These are phyloP conservation scores for Candida qinlingensis DNA, from an alignment of 805 yeast genomes.

Conservation along the genomic window DNA sequence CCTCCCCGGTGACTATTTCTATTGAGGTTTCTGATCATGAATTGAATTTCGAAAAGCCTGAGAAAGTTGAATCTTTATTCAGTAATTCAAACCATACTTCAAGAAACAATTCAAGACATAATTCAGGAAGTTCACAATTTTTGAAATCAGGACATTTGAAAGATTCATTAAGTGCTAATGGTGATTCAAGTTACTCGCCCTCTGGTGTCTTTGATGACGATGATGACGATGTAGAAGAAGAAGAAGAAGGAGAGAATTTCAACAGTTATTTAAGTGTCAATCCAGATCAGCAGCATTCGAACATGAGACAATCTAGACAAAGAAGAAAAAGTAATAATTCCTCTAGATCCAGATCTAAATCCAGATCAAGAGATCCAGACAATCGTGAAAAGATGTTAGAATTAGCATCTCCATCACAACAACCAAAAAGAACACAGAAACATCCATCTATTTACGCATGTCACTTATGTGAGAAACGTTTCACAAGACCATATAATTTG, in stretches of 20 bases:
- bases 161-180: neutral
- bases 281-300: slow-evolving; percentile 12
- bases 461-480: slow-evolving; percentile 75
- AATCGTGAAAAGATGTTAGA: slow-evolving; percentile 54
- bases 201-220: slow-evolving; percentile 10
- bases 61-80: slow-evolving; percentile 43
- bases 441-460: slow-evolving; percentile 76
- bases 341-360: slow-evolving; percentile 28
- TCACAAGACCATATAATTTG: slow-evolving; percentile 89
- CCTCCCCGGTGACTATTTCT: slow-evolving; percentile 23
- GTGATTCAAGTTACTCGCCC: neutral
- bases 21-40: slow-evolving; percentile 34
- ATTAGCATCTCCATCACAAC: slow-evolving; percentile 52
- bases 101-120: slow-evolving; percentile 25
- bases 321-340: slow-evolving; percentile 32
- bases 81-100: slow-evolving; percentile 35
- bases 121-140: slow-evolving; percentile 25
- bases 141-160: slow-evolving; percentile 16
- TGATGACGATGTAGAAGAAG: neutral
- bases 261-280: slow-evolving; percentile 2
- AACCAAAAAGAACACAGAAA: slow-evolving; percentile 55
- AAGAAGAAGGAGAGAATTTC: neutral
- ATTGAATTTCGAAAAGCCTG: slow-evolving; percentile 35
- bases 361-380: slow-evolving; percentile 19
- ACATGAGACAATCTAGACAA: slow-evolving; percentile 28